Evolutionary conservation across 139 green algal genomes (phyloP), one percentile per base, ranked within the genome.

Genomic region (Ulvella scutata): DNA sequence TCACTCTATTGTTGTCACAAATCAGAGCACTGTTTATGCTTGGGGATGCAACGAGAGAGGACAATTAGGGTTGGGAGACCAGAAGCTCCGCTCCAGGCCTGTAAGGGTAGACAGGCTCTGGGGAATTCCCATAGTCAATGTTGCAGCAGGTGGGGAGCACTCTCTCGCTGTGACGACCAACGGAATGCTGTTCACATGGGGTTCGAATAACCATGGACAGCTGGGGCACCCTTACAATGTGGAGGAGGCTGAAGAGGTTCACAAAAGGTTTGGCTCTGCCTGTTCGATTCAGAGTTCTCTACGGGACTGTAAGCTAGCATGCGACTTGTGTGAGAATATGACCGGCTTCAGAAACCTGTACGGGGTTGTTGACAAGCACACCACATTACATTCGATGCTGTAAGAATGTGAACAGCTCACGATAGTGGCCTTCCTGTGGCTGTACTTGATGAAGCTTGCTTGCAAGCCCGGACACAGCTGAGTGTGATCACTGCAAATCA

Each of bases 121-220:
- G 91, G 91, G 86, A 2, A 81, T 94, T 59, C 89, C 90, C 1
- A 87, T 93, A 43, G 78, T 83, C 21, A 80, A 87, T 61, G 82
- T 97, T 36, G 88, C 91, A 10, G 90, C 91, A 4, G 90, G 92
- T 21, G 87, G 89, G 31, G 51, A 59, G 26, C 91, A 96, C 81
- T 90, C 80, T n/a, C 81, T 83, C 37, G 92, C 90, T 3, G 78
- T 96, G 23, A 96, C 91, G 23, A 83, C 60, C 78, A 90, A 87
- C 44, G 90, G 91, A 10, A 87, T 92, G 60, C 78, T 96, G 43
- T 96, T 95, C 80, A 86, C 88, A 2, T 97, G 92, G 92, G 92
- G 92, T 74, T 79, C 77, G 75, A 94, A 96, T 79, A 80, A 85
- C 37, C 74, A 84, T 35, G 91, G 91, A 4, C 92, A 97, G 88